Conservation (phyloP, 2,329 filamentous ascomycete genomes). For the Epichloe gansuensis region DNA sequence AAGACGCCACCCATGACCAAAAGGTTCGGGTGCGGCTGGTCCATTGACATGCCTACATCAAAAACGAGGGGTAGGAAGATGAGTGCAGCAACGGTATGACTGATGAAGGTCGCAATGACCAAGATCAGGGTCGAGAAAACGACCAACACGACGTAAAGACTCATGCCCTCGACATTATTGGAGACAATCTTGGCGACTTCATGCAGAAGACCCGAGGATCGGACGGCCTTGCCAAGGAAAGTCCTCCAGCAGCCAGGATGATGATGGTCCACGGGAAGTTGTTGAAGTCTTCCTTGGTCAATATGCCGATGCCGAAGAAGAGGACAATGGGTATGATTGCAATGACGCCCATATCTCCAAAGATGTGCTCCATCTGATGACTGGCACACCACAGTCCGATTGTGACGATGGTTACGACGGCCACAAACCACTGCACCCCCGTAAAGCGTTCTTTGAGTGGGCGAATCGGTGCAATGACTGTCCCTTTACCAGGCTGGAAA, state of each 20-base stretch:
- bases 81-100: constrained; percentile 88
- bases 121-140: constrained; percentile 78
- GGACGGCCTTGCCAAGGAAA: constrained; percentile 92
- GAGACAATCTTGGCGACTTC: constrained; percentile 76
- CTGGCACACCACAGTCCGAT: constrained; percentile 88
- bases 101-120: constrained; percentile 94
- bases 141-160: constrained; percentile 73
- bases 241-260: constrained; percentile 85
- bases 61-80: constrained; percentile 88
- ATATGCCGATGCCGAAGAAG: constrained; percentile 91
- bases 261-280: constrained; percentile 99
- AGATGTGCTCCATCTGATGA: constrained; percentile 74
- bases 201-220: constrained; percentile 81
- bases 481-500: constrained; percentile 75
- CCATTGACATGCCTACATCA: constrained; percentile 75
- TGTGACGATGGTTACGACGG: constrained; percentile 66
- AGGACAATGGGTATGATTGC: constrained; percentile 91
- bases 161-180: constrained; percentile 59
- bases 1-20: constrained; percentile 90
- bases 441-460: constrained; percentile 81
- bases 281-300: constrained; percentile 99
- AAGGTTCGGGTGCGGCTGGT: constrained; percentile 82
- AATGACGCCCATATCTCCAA: constrained; percentile 97
- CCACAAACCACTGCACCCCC: constrained; percentile 87
- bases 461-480: constrained; percentile 82